phyloP scores from a whole-genome alignment of 495 filamentous ascomycete species.

The Talaromyces borbonicus region DNA sequence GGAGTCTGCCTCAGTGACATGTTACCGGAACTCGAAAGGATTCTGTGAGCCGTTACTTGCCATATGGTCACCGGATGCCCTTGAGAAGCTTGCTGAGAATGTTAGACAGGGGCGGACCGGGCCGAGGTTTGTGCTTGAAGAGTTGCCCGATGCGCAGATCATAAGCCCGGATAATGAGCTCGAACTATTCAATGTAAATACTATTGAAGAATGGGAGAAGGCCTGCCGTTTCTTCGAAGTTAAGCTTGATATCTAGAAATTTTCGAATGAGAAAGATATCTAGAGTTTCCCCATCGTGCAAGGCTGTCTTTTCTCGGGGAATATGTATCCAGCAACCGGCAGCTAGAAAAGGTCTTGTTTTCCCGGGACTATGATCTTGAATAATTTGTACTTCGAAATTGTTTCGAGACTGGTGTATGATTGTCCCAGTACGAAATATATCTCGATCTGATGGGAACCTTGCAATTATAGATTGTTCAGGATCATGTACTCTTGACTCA shows the following conservation, averaged over 20 bases:
- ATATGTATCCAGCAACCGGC: constrained; percentile 14
- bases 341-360: constrained; percentile 11
- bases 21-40: constrained; percentile 15
- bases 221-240: neutral
- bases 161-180: constrained; percentile 12
- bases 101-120: constrained; percentile 10
- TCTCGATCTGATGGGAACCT: constrained; percentile 7
- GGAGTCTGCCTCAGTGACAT: constrained; percentile 10
- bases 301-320: neutral
- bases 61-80: constrained; percentile 14
- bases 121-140: constrained; percentile 12
- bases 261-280: constrained; percentile 1
- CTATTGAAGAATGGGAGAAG: constrained; percentile 12
- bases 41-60: constrained; percentile 15
- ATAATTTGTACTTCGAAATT: neutral
- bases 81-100: constrained; percentile 10
- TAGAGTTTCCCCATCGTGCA: constrained; percentile 4
- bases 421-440: constrained; percentile 9
- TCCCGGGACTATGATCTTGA: constrained; percentile 11
- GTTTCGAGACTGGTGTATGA: neutral
- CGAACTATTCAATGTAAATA: constrained; percentile 15
- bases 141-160: constrained; percentile 8
- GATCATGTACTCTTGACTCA: neutral
- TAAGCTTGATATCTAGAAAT: no score
- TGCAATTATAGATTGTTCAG: neutral